A percentile compares a stretch with the other conserved stretches of the same genome.
These are phyloP conservation scores for Triticum monococcum DNA, from an alignment of 176 grass and related monocot genomes.

Conservation along the genomic window DNA sequence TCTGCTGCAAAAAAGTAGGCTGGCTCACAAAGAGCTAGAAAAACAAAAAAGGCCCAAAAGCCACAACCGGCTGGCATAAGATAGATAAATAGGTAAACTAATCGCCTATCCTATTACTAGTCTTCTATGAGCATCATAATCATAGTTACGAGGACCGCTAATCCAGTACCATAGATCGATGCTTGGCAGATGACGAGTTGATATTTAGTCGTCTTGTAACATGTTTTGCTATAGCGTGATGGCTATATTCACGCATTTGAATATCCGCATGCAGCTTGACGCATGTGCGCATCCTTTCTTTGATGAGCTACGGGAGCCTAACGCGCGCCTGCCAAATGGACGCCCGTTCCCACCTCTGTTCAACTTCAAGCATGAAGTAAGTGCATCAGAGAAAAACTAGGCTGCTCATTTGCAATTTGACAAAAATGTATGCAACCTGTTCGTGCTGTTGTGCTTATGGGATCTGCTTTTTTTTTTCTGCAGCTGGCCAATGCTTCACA, in stretches of 20 bases:
- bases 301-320: slow-evolving; percentile 65
- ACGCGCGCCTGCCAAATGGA: slow-evolving; percentile 55
- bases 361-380: slow-evolving; percentile 75
- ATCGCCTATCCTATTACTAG: background rate
- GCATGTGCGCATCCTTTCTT: slow-evolving; percentile 75
- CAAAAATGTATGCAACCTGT: background rate
- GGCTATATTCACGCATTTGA: slow-evolving; percentile 1
- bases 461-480: slow-evolving; percentile 8
- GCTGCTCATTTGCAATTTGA: background rate
- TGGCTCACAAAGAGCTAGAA: too few species aligned
- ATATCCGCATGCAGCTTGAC: slow-evolving; percentile 48
- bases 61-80: too few species aligned
- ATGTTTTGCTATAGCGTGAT: background rate
- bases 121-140: background rate
- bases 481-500: slow-evolving; percentile 56
- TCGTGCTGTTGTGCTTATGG: slow-evolving; percentile 11
- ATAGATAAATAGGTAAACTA: too few species aligned
- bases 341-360: slow-evolving; percentile 53
- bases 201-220: background rate
- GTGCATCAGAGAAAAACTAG: background rate
- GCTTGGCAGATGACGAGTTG: background rate
- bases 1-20: too few species aligned
- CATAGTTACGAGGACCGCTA: background rate
- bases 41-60: too few species aligned
- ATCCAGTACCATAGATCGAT: background rate